Conservation (phyloP, 2,329 filamentous ascomycete species). For the Sarocladium oryzae region DNA sequence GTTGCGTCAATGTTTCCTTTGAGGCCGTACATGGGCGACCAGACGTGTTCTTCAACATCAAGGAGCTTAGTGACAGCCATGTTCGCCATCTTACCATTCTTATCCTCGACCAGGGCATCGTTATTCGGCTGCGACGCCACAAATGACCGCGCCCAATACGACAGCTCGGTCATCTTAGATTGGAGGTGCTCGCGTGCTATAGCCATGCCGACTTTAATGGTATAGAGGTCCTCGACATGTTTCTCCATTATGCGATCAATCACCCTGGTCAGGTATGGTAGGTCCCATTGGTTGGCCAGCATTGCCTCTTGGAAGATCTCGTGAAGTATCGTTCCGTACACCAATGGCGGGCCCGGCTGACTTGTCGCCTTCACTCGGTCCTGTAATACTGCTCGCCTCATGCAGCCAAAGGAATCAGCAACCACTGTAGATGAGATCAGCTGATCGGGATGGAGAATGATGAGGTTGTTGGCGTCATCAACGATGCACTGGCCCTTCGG, state of each 20-base stretch:
- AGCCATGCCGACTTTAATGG: conserved; percentile 67
- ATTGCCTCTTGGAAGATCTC: conserved; percentile 92
- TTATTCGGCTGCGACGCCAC: conserved; percentile 64
- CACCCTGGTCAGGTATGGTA: conserved; percentile 55
- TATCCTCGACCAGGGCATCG: conserved; percentile 70
- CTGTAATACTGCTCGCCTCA: conserved; percentile 84
- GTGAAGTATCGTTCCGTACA: conserved; percentile 91
- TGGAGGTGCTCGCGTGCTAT: conserved; percentile 73
- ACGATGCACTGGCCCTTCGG: conserved; percentile 67
- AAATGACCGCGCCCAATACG: conserved; percentile 78
- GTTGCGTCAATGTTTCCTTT: conserved; percentile 98
- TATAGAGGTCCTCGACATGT: conserved; percentile 84
- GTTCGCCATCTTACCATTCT: conserved; percentile 66
- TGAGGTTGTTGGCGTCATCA: conserved; percentile 73
- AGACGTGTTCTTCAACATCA: conserved; percentile 95
- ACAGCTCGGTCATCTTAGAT: conserved; percentile 76
- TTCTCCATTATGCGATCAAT: conserved; percentile 65
- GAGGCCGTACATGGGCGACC: conserved; percentile 94
- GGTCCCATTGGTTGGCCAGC: conserved; percentile 74
- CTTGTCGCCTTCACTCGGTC: conserved; percentile 90
- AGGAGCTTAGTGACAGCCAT: conserved; percentile 91
- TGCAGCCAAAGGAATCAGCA: conserved; percentile 91
- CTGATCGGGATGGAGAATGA: conserved; percentile 92
- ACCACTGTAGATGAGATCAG: conserved; percentile 91
- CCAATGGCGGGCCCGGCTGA: conserved; percentile 69